Base-by-base conservation (phyloP, 768 basidiomycete genomes). In the Paxillus involutus region DNA sequence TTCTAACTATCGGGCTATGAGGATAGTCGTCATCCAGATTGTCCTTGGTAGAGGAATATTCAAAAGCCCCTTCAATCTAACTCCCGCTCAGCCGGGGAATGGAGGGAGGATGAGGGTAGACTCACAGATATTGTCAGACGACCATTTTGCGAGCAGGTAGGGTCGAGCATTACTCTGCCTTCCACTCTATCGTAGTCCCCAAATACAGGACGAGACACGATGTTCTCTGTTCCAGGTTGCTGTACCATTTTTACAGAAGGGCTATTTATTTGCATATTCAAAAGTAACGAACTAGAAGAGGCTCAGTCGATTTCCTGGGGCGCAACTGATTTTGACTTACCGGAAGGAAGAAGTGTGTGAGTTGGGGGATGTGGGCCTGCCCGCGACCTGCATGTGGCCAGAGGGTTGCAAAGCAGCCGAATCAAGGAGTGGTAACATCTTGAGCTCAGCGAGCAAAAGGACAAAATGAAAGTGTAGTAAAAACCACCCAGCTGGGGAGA, bases 21-120 rank as follows among this genome's bases (percentile, higher is more conserved):
- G 17, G 57, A 56, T 43, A 56, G 24, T 64, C 64, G 26, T 66
- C 56, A 10, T 58, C 55, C 10, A 43, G 35, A 12, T 62, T 62
- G 55, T 53, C 50, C 13, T 58, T 58, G 33, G 69, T 56, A 24
- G 72, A 70, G 30, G 65, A 53, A 49, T 81, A 83, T 17, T 74
- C 69, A 62, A 89, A 85, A 10, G 74, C 65, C 6, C 87, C 87
- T 71, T 88, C 84, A 47, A 89, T 70, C 87, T 89, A 56, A 5
- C 8, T 43, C 12, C 47, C 33, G 10, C 30, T 63, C 29, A 56
- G 47, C 29, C 29, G n/a, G 37, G 47, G 60, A 14, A 26, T 32
- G 9, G 3, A 39, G 44, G 16, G 6, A 39, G 44, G 10, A 3
- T 6, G 1, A 49, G 14, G 14, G 14, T 2, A 37, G 55, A 56